These are phyloP conservation scores for Ammopiptanthus mongolicus DNA, from an alignment of 306 rosid species.

Conservation along the genomic window DNA sequence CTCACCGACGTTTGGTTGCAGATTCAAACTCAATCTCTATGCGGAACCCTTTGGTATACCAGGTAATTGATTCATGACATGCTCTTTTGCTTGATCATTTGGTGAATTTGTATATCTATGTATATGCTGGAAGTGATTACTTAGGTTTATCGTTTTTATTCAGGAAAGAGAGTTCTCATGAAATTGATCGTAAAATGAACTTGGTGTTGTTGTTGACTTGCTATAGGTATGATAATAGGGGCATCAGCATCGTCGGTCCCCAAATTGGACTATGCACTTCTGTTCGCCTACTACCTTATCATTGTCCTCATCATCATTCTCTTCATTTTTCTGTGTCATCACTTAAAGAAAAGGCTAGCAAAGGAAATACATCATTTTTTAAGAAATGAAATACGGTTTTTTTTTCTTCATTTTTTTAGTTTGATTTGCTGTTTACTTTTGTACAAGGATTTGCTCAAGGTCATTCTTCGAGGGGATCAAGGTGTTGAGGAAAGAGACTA, in stretches of 20 bases:
- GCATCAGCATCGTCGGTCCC: conserved; percentile 90
- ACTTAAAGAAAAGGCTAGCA: background rate
- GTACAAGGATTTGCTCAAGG: conserved; percentile 75
- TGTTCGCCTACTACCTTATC: conserved; percentile 91
- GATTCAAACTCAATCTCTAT: too few relatives aligned
- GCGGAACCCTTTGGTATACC: too few relatives aligned
- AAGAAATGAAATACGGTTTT: background rate
- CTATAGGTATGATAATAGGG: conserved; percentile 93
- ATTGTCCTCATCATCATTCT: conserved; percentile 83
- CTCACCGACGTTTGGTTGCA: too few relatives aligned
- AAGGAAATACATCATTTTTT: background rate
- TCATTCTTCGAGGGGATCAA: conserved; percentile 59
- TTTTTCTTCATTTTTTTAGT: too few relatives aligned
- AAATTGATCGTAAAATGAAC: too few relatives aligned
- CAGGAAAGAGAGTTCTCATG: too few relatives aligned
- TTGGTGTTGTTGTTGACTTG: background rate
- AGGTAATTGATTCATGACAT: too few relatives aligned
- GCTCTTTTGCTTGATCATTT: too few relatives aligned
- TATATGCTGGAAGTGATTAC: too few relatives aligned
- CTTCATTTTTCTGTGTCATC: conserved; percentile 45
- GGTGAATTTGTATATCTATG: too few relatives aligned
- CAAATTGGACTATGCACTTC: conserved; percentile 78
- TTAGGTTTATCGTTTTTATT: too few relatives aligned
- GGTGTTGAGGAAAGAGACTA: conserved; percentile 85
- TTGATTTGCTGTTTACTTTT: background rate